These are phyloP conservation scores for Mycosphaerelloides madeirae DNA, from an alignment of 2,329 filamentous ascomycete genomes.

Conservation along the genomic window DNA sequence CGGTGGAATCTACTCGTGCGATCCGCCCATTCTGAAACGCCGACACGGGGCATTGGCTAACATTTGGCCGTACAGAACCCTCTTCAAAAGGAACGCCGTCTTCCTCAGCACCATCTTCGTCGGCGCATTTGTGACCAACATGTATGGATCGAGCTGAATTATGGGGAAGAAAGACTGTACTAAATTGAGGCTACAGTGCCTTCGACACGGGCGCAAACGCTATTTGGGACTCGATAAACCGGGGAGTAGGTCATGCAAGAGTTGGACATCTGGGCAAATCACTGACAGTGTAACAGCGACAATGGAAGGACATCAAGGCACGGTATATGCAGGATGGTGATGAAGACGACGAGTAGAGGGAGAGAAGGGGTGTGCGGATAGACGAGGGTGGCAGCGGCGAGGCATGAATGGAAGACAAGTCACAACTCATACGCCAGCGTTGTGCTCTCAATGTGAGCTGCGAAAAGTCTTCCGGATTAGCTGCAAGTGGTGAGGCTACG, in stretches of 20 bases:
- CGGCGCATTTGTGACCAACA: conserved; percentile 83
- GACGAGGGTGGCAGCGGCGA: conserved; percentile 16
- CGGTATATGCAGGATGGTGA: conserved; percentile 60
- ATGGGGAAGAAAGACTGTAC: conserved; percentile 9
- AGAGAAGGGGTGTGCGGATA: conserved; percentile 56
- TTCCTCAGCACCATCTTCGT: conserved; percentile 85
- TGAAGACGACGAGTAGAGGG: conserved; percentile 53
- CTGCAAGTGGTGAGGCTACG: too few species aligned
- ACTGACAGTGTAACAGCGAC: conserved; percentile 61
- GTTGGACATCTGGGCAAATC: background rate
- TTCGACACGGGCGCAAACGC: conserved; percentile 79
- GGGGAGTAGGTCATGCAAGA: conserved; percentile 63
- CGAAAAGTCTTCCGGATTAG: too few species aligned
- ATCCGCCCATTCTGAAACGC: background rate
- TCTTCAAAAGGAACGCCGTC: conserved; percentile 81
- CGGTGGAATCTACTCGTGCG: conserved; percentile 48
- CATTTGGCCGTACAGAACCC: conserved; percentile 53
- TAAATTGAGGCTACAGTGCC: conserved; percentile 50
- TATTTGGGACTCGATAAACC: conserved; percentile 88
- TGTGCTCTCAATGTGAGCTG: too few species aligned
- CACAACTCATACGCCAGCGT: too few species aligned
- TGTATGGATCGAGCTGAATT: conserved; percentile 55
- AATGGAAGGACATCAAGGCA: conserved; percentile 99
- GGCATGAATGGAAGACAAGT: background rate
- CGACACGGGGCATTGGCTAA: conserved; percentile 12